Base-by-base conservation (phyloP, 2,329 filamentous ascomycete genomes). In the Ophiosphaerella narmari region DNA sequence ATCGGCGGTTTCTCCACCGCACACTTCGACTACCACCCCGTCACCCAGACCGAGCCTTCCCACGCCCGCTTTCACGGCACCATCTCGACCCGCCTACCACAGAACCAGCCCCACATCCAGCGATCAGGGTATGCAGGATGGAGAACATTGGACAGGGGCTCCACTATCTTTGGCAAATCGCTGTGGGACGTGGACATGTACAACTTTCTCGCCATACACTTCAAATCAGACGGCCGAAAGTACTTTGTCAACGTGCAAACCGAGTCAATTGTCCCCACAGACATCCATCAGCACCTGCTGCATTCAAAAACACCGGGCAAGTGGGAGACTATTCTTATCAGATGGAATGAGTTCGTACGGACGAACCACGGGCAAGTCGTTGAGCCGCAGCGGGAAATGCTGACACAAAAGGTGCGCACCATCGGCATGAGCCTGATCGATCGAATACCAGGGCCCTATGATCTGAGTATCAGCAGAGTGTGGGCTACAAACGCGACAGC, bases 181-280 rank as follows among this genome's bases (percentile, higher is more conserved):
- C 77, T 91, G 18, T 97, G 91, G 90, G 88, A 97, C 69, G 87
- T 97, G 44, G 92, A 96, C 66, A 86, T 89, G 2, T 97, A 96
- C 75, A 78, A 82, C 11, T 97, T 91, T 74, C 86, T 99, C 8
- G 93, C 91, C 0, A 75, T 99, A 66, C 87, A 92, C 12, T 82
- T 99, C 63, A 94, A 91, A 72, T 93, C 90, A 3, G 94, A 97
- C 69, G 92, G 91, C 13, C 82, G 94, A 51, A 88, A 90, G 65
- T 99, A 97, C 77, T 90, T 96, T 50, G 85, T 99, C 66, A 99
- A 99, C 74, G 78, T 99, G 13, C 94, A 97, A 78, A 96, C 92
- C 3, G 93, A 99, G 69, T 90, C 89, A 1, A 87, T 99, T 47
- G 90, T 96, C 40, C 89, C 91, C 9, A 93, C 91, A n/a, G 94